A percentile compares a stretch with the other conserved stretches of the same genome.
Conservation (phyloP, 345 rosid genomes). For the Ceriops decandra region DNA sequence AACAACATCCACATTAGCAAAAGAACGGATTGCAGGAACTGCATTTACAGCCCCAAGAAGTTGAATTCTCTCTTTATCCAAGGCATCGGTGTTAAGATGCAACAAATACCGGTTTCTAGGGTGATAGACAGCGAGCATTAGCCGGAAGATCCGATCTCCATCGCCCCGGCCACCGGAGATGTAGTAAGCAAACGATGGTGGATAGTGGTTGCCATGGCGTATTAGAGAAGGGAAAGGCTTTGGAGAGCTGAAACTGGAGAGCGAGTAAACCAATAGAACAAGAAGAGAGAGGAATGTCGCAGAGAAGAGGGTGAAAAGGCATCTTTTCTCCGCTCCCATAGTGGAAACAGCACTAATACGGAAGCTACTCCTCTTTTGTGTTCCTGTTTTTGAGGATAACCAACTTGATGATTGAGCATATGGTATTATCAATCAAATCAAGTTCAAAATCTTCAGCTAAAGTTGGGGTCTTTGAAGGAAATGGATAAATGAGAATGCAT, state of each 20-base stretch:
- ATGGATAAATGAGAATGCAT: neutral
- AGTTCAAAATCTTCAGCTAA: conserved; percentile 2
- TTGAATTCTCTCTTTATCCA: conserved; percentile 61
- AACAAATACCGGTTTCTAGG: conserved; percentile 88
- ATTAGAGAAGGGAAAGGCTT: conserved; percentile 65
- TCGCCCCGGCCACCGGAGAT: conserved; percentile 78
- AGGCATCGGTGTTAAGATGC: conserved; percentile 78
- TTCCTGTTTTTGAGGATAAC: conserved; percentile 14
- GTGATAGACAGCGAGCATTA: conserved; percentile 85
- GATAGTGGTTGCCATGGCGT: conserved; percentile 71
- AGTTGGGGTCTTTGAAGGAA: neutral
- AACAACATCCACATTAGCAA: conserved; percentile 88
- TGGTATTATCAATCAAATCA: conserved; percentile 21
- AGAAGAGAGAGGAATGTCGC: conserved; percentile 62
- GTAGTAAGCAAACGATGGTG: conserved; percentile 90
- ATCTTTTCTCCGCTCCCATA: conserved; percentile 95
- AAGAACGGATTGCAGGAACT: conserved; percentile 63
- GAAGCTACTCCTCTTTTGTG: conserved; percentile 2
- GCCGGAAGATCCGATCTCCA: conserved; percentile 64
- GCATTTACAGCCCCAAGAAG: conserved; percentile 56
- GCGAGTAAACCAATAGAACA: conserved; percentile 68
- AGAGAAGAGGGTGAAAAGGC: conserved; percentile 86
- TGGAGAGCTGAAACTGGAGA: conserved; percentile 68
- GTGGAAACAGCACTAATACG: conserved; percentile 4
- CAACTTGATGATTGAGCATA: conserved; percentile 38